Conservation (phyloP, 345 rosid species). For the Cardamine chenopodiifolia region DNA sequence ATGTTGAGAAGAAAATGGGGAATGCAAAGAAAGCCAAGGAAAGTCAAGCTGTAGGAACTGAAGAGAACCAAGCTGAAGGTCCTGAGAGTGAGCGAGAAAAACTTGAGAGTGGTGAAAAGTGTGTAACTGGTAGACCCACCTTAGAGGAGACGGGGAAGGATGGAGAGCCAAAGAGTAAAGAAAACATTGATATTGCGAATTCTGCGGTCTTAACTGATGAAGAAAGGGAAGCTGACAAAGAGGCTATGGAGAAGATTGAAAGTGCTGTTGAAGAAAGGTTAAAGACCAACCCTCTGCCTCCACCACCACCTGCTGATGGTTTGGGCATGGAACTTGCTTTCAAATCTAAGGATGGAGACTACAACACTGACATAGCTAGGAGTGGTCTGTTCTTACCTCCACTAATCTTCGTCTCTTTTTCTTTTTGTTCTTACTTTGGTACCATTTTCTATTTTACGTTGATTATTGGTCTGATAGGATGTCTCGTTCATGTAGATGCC, state of each 20-base stretch:
- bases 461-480: constrained; percentile 9
- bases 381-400: constrained; percentile 52
- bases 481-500: constrained; percentile 50
- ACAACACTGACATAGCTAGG: constrained; percentile 53
- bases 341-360: constrained; percentile 70
- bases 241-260: constrained; percentile 67
- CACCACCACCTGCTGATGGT: constrained; percentile 58
- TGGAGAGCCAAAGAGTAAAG: constrained; percentile 55
- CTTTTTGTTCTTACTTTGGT: not conserved
- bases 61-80: constrained; percentile 52
- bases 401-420: not conserved
- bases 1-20: constrained; percentile 81
- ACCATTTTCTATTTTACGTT: constrained; percentile 2
- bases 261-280: constrained; percentile 81
- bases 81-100: constrained; percentile 50
- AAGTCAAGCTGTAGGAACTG: constrained; percentile 45
- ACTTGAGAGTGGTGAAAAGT: constrained; percentile 45
- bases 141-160: constrained; percentile 52
- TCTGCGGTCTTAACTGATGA: constrained; percentile 82
- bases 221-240: constrained; percentile 79
- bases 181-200: constrained; percentile 58
- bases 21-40: constrained; percentile 64
- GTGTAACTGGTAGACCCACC: not conserved
- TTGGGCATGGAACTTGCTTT: constrained; percentile 57
- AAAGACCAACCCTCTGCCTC: constrained; percentile 82